Base-by-base conservation (phyloP, 1,139 yeast species). In the Yamadazyma kanchanaburiensis region DNA sequence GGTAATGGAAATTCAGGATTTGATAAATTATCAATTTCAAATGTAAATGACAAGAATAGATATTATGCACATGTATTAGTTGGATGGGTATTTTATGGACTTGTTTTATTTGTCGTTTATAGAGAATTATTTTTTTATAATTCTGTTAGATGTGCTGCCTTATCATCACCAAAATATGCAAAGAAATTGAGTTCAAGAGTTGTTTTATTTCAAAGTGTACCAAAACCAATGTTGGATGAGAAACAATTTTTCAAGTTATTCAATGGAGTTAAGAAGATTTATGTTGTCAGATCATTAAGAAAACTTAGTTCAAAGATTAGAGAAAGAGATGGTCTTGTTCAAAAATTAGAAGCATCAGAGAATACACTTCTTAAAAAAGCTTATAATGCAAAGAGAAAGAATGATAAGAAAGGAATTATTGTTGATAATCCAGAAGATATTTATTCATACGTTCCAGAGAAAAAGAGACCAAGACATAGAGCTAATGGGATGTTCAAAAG, bases 61-160 rank as follows among this genome's bases (percentile, higher is more conserved):
- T 84, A 82, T 57, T 91, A 77, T 56, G 96, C 96, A 2, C 95
- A 89, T 51, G 89, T 81, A 2, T 72, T 91, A 38, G 60, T 86
- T 32, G 79, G 91, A 3, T 84, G 95, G 94, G 45, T 77, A 23
- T 85, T 74, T 53, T 86, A 81, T 55, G 88, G 94, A 26, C 54
- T 68, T 24, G 70, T 85, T 32, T 55, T 85, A 24, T 87, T 75
- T 52, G 69, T 83, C 19, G 70, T 88, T 37, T 88, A 86, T 61
- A 67, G 95, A 33, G 98, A 91, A 57, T 64, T 88, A 53, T 75
- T 77, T 42, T 88, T 77, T 58, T 91, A 80, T 60, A 75, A 82
- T 37, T 77, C 94, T 4, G 69, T 87, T 43, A 76, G 95, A 50
- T 84, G 83, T 45, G 94, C 91, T 8, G 82, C 82, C 10, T 71